Evolutionary conservation across 2,329 filamentous ascomycete species (phyloP).

Genomic region (Purpureocillium lavendulum): DNA sequence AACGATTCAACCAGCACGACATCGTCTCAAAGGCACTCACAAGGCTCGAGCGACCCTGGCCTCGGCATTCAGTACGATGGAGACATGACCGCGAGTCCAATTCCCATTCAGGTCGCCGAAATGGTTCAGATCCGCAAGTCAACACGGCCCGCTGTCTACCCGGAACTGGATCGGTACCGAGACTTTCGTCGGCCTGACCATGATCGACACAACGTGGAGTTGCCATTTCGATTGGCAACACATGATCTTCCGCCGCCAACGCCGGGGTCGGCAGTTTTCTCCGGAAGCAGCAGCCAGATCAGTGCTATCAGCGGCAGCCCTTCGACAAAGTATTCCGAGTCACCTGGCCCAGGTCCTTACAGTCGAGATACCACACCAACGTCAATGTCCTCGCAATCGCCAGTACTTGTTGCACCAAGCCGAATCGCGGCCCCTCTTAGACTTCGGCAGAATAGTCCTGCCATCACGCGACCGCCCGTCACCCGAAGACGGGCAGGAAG

Average conservation of each 20-base stretch:
- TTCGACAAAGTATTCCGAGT: constrained; percentile 68
- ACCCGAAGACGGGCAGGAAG: constrained; percentile 49
- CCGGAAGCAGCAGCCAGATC: constrained; percentile 45
- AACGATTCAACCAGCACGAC: constrained; percentile 28
- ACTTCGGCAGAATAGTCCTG: constrained; percentile 45
- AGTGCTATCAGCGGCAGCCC: constrained; percentile 61
- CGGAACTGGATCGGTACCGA: constrained; percentile 55
- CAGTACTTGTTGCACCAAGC: constrained; percentile 45
- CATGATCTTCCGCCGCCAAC: constrained; percentile 60
- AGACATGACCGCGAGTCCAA: constrained; percentile 32
- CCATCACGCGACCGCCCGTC: constrained; percentile 50
- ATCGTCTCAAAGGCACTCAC: constrained; percentile 31
- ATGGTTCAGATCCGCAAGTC: constrained; percentile 30
- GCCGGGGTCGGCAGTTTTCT: constrained; percentile 45
- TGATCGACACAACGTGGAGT: constrained; percentile 29
- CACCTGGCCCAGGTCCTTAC: constrained; percentile 59
- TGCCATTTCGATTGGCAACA: constrained; percentile 50
- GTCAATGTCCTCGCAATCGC: constrained; percentile 68
- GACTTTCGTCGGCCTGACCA: constrained; percentile 30
- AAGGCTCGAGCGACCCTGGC: constrained; percentile 24
- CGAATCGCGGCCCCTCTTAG: constrained; percentile 34
- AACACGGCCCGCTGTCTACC: constrained; percentile 40
- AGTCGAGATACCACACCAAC: constrained; percentile 73
- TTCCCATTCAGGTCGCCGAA: constrained; percentile 32
- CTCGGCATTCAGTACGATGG: constrained; percentile 30